Evolutionary conservation across 495 filamentous ascomycete genomes (phyloP).

Genomic region (Podospora didyma): DNA sequence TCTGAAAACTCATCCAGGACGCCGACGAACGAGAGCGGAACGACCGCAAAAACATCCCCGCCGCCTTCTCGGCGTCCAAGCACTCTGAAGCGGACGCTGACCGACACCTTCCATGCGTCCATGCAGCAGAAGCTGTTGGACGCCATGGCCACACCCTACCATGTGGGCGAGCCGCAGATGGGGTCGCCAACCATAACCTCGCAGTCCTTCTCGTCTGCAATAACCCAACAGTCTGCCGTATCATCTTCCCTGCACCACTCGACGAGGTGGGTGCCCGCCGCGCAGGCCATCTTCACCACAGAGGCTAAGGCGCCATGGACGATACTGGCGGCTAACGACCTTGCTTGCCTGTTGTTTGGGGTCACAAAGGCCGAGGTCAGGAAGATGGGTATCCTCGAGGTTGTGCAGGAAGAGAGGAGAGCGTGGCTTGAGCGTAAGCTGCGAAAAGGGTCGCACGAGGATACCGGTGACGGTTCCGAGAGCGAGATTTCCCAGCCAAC

Average conservation of each 20-base stretch:
- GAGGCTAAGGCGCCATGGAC: slow-evolving; percentile 87
- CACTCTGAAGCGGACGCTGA: slow-evolving; percentile 76
- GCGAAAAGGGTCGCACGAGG: slow-evolving; percentile 44
- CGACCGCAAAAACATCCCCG: slow-evolving; percentile 49
- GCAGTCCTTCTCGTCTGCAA: slow-evolving; percentile 29
- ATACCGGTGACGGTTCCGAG: slow-evolving; percentile 40
- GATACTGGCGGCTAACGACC: slow-evolving; percentile 92
- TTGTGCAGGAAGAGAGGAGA: slow-evolving; percentile 81
- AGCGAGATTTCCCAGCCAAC: slow-evolving; percentile 40
- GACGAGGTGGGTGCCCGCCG: slow-evolving; percentile 83
- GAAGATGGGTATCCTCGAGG: slow-evolving; percentile 91
- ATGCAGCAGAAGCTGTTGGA: slow-evolving; percentile 85
- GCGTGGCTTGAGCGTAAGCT: slow-evolving; percentile 90
- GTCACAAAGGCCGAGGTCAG: slow-evolving; percentile 91
- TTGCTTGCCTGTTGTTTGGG: slow-evolving; percentile 93
- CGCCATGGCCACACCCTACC: slow-evolving; percentile 79
- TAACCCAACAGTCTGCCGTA: slow-evolving; percentile 27
- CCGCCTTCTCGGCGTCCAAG: slow-evolving; percentile 60
- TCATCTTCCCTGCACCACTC: slow-evolving; percentile 66
- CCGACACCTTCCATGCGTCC: slow-evolving; percentile 66
- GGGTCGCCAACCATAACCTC: slow-evolving; percentile 38
- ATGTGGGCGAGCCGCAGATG: slow-evolving; percentile 43
- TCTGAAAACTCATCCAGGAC: slow-evolving; percentile 54
- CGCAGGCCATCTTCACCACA: slow-evolving; percentile 95
- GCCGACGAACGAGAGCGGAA: slow-evolving; percentile 51